Evolutionary conservation across 139 green algal species (phyloP), one percentile per base, ranked within the genome.

Genomic region (Coelastrella sp.): DNA sequence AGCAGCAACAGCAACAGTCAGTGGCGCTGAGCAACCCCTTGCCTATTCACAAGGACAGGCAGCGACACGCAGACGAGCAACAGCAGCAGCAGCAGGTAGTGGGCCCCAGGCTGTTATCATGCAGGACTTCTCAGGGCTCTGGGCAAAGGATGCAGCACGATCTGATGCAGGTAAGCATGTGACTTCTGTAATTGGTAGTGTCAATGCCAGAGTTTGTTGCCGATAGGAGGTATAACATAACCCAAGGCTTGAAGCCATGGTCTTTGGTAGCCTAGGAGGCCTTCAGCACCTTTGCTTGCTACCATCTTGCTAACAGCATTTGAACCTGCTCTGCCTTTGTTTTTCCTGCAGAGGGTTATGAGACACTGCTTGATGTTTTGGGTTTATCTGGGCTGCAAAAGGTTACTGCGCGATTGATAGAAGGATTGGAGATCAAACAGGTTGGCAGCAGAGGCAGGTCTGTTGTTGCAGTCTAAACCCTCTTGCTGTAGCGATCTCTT

Each of bases 331-430:
- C 13, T 53, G 7, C 35, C 50, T 9, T 40, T 32, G 7, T 48
- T 4, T 74, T 15, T 67, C 17, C 25, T 67, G 68, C 69, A 87
- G 60, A 32, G 35, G 78, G 78, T n/a, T 90, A 90, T 76, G 86
- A 90, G 75, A 57, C 76, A 13, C 48, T 71, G 41, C 81, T 90
- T 21, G 86, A 90, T 51, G 66, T 90, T 41, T 50, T 90, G 40
- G 57, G 81, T 19, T 57, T 90, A 5, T 76, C 80, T 7, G 86
- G 86, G 2, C 60, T 90, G 57, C 86, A 90, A 53, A 88, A 90
- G 75, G 86, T 90, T 25, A 90, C 86, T 1, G 86, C 86, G 5
- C 53, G 86, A 1, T 78, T 90, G 25, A 90, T 90, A 27, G 86
- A 90, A 34, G 86, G 81, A 6, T 9, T 90, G 3, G 81, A 90